These are phyloP conservation scores for Colletotrichum sp. DNA, from an alignment of 2,329 filamentous ascomycete species.

Conservation along the genomic window DNA sequence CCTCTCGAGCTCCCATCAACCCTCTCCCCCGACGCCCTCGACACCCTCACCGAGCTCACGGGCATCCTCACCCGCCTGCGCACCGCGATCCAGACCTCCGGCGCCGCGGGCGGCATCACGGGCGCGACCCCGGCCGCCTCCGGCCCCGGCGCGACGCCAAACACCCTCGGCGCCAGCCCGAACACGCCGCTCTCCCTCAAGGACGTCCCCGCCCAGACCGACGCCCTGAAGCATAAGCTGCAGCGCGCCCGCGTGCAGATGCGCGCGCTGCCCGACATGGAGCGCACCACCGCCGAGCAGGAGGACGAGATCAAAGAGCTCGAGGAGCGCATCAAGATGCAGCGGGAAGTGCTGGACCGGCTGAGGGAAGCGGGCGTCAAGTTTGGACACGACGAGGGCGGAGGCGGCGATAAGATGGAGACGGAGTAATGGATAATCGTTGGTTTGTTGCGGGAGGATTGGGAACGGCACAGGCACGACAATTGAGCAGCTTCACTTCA, in stretches of 20 bases:
- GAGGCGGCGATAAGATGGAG: constrained; percentile 48
- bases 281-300: constrained; percentile 71
- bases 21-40: constrained; percentile 82
- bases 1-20: constrained; percentile 62
- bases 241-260: constrained; percentile 76
- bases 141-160: constrained; percentile 31
- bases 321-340: constrained; percentile 66
- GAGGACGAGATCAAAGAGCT: constrained; percentile 72
- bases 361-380: constrained; percentile 56
- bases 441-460: background rate
- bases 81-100: constrained; percentile 45
- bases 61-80: constrained; percentile 79
- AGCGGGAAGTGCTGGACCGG: constrained; percentile 62
- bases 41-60: constrained; percentile 83
- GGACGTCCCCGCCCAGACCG: constrained; percentile 79
- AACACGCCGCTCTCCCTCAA: constrained; percentile 59
- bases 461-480: background rate
- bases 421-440: constrained; percentile 20
- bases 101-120: constrained; percentile 40
- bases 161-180: constrained; percentile 35
- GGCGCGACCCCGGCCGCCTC: constrained; percentile 39
- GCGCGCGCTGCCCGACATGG: constrained; percentile 72
- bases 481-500: background rate
- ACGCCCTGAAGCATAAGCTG: constrained; percentile 82
- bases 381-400: constrained; percentile 40